Conservation (phyloP, 352 stramenopile genomes). For the Phytophthora citrophthora region DNA sequence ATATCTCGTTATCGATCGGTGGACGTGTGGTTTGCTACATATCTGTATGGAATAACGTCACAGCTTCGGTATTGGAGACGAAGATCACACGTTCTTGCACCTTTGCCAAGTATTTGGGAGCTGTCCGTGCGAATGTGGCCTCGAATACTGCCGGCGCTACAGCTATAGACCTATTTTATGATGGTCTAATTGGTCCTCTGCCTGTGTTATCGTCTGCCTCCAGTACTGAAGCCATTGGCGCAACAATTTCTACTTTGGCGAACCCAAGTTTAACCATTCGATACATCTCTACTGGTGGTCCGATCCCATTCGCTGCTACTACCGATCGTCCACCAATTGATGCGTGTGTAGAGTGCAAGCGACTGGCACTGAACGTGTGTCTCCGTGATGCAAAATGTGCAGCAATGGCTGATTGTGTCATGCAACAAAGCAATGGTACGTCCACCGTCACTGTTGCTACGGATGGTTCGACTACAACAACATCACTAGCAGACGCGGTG, state of each 20-base stretch:
- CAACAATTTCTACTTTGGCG: slow-evolving; percentile 14
- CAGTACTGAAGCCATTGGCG: slow-evolving; percentile 6
- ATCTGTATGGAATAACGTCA: slow-evolving; percentile 33
- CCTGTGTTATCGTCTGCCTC: slow-evolving; percentile 37
- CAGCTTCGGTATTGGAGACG: slow-evolving; percentile 35
- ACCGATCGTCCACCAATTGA: slow-evolving; percentile 13
- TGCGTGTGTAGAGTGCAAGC: slow-evolving; percentile 40
- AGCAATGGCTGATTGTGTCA: slow-evolving; percentile 61
- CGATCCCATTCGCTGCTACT: slow-evolving; percentile 16
- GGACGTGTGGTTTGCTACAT: slow-evolving; percentile 50
- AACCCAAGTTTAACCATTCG: slow-evolving; percentile 40
- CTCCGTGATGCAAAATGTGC: slow-evolving; percentile 57
- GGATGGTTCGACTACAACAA: slow-evolving; percentile 9
- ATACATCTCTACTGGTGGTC: slow-evolving; percentile 30
- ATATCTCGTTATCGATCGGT: slow-evolving; percentile 46
- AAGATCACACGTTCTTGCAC: slow-evolving; percentile 43
- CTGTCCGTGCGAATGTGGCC: slow-evolving; percentile 33
- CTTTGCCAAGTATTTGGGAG: slow-evolving; percentile 56
- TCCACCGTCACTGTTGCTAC: slow-evolving; percentile 16
- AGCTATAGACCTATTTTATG: slow-evolving; percentile 49
- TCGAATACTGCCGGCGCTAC: slow-evolving; percentile 21
- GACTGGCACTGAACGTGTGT: slow-evolving; percentile 51
- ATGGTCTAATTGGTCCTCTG: slow-evolving; percentile 56
- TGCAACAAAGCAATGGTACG: slow-evolving; percentile 24
- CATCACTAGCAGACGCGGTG: slow-evolving; percentile 40